A percentile compares a stretch with the other conserved stretches of the same genome.
These are phyloP conservation scores for Malus hybrid DNA, from an alignment of 331 rosid species.

Conservation along the genomic window DNA sequence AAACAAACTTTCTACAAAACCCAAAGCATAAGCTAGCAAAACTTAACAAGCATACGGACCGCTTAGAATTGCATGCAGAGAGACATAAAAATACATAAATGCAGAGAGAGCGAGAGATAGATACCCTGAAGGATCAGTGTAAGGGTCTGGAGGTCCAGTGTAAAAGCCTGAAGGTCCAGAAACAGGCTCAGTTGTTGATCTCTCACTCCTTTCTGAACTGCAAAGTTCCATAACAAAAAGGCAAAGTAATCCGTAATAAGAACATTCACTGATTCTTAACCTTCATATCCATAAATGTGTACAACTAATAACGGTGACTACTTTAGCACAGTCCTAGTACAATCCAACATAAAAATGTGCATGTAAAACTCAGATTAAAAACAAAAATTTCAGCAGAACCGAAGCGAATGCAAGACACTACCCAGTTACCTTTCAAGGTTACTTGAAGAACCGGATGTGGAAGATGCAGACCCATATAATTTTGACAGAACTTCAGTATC, in stretches of 20 bases:
- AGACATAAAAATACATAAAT: background rate
- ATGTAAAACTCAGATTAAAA: background rate
- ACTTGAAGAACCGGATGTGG: constrained; percentile 29
- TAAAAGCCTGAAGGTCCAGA: constrained; percentile 29
- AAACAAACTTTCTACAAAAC: too few relatives aligned
- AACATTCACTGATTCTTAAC: background rate
- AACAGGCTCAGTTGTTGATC: constrained; percentile 27
- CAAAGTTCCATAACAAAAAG: constrained; percentile 7
- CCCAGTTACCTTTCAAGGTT: constrained; percentile 37
- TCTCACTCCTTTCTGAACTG: constrained; percentile 45
- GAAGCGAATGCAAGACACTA: background rate
- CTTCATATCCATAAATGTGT: background rate
- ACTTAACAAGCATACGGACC: too few relatives aligned
- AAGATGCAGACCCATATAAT: constrained; percentile 40
- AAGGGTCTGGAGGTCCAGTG: constrained; percentile 29
- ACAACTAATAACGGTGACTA: background rate
- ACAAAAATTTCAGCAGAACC: background rate
- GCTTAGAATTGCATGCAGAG: too few relatives aligned
- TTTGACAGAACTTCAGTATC: constrained; percentile 44
- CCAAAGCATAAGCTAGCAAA: too few relatives aligned
- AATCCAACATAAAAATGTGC: background rate
- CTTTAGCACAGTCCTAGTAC: background rate
- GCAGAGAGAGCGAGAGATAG: background rate
- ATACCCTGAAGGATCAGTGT: constrained; percentile 42
- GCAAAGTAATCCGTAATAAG: background rate